A percentile compares a stretch with the other conserved stretches of the same genome.
Evolutionary conservation across 2,329 filamentous ascomycete genomes (phyloP).

Genomic region (Colletotrichum sublineola): DNA sequence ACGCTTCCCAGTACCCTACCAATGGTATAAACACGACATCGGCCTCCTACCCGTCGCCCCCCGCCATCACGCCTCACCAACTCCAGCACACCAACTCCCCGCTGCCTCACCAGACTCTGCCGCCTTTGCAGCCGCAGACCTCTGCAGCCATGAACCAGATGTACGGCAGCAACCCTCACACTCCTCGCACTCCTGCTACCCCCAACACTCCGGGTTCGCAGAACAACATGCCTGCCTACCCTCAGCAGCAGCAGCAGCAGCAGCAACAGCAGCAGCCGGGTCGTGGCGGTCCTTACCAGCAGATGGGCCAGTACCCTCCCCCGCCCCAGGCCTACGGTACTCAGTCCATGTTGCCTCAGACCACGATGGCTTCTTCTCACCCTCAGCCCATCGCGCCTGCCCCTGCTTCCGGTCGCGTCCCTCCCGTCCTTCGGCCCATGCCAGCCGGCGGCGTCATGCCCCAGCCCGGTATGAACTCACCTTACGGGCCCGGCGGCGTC

Average conservation of each 20-base stretch:
- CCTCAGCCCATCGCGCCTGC: constrained; percentile 83
- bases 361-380: constrained; percentile 76
- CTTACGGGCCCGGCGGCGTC: constrained; percentile 70
- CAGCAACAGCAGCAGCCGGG: constrained; percentile 56
- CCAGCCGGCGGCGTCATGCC: constrained; percentile 75
- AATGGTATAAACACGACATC: constrained; percentile 69
- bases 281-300: constrained; percentile 64
- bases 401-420: constrained; percentile 68
- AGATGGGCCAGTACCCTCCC: constrained; percentile 69
- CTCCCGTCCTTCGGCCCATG: constrained; percentile 77
- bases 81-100: constrained; percentile 60
- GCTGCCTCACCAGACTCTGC: constrained; percentile 67
- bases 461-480: constrained; percentile 68
- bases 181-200: constrained; percentile 72
- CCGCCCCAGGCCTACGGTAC: constrained; percentile 68
- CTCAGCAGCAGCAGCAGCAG: constrained; percentile 55
- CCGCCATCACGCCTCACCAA: constrained; percentile 66
- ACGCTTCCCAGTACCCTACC: constrained; percentile 67
- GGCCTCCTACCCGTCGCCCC: constrained; percentile 64
- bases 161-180: constrained; percentile 72
- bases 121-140: constrained; percentile 65
- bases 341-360: constrained; percentile 75
- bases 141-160: constrained; percentile 63
- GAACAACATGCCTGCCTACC: constrained; percentile 67
- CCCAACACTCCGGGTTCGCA: constrained; percentile 71